These are phyloP conservation scores for Capsella bursapastoris DNA, from an alignment of 345 rosid genomes.

Conservation along the genomic window DNA sequence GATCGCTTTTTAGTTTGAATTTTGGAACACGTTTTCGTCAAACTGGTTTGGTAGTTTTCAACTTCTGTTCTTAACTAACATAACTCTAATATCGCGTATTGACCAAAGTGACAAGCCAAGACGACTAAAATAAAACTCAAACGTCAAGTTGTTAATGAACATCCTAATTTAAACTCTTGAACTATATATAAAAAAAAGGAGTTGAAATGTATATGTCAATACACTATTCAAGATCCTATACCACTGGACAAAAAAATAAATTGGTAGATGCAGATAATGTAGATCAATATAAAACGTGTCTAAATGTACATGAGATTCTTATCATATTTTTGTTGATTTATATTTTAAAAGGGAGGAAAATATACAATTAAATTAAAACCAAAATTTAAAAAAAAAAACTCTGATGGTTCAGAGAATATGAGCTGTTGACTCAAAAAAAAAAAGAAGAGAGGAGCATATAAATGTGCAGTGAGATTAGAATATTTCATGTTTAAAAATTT, in stretches of 20 bases:
- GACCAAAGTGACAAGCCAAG: conserved; percentile 10
- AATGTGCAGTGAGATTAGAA: neutral
- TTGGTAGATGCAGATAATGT: neutral
- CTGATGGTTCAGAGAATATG: neutral
- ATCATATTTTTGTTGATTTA: neutral
- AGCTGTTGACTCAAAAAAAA: neutral
- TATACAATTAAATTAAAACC: neutral
- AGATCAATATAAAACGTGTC: neutral
- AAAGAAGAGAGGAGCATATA: neutral
- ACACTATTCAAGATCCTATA: neutral
- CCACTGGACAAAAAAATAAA: neutral
- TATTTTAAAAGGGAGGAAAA: neutral
- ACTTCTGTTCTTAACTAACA: conserved; percentile 11
- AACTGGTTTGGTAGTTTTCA: conserved; percentile 26
- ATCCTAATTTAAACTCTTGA: neutral
- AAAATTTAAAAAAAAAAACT: neutral
- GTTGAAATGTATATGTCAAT: neutral
- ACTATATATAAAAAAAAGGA: neutral
- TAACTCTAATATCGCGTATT: conserved; percentile 15
- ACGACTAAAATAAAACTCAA: neutral
- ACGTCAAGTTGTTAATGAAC: neutral
- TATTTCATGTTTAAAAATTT: neutral
- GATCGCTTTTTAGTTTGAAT: conserved; percentile 27
- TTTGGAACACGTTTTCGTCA: conserved; percentile 39
- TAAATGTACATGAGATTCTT: neutral